These are phyloP conservation scores for Juglanconis sp. DNA, from an alignment of 2,329 filamentous ascomycete species.

Conservation along the genomic window DNA sequence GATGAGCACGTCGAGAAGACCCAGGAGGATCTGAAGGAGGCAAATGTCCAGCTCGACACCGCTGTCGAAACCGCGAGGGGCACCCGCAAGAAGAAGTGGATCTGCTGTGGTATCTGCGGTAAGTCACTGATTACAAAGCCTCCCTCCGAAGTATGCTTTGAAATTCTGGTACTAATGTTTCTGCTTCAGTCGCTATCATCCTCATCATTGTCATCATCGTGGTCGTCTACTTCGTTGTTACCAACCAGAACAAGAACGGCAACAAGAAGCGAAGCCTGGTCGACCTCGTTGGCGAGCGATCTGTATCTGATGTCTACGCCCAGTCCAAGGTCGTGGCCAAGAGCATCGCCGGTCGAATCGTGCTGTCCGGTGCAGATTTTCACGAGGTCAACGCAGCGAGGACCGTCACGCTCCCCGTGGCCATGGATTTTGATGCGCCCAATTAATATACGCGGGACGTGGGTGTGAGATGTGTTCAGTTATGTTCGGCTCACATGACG, in stretches of 20 bases:
- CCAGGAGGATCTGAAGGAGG: constrained; percentile 78
- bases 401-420: constrained; percentile 2
- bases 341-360: constrained; percentile 16
- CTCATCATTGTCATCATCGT: constrained; percentile 51
- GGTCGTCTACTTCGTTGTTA: constrained; percentile 41
- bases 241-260: constrained; percentile 26
- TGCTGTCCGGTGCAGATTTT: constrained; percentile 1
- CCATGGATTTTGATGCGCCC: neutral
- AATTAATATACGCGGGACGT: neutral
- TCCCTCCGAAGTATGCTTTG: neutral
- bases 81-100: constrained; percentile 94
- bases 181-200: constrained; percentile 37
- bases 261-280: constrained; percentile 29
- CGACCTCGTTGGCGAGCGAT: constrained; percentile 21
- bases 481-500: neutral
- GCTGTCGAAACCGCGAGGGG: constrained; percentile 78
- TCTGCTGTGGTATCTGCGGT: constrained; percentile 75
- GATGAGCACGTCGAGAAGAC: constrained; percentile 86
- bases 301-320: constrained; percentile 20
- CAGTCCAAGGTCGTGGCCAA: constrained; percentile 23
- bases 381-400: neutral
- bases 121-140: constrained; percentile 28
- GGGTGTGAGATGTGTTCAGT: neutral
- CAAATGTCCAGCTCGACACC: constrained; percentile 76
- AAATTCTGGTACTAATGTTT: neutral